These are phyloP conservation scores for Albugo candida DNA, from an alignment of 352 stramenopile genomes.

Conservation along the genomic window DNA sequence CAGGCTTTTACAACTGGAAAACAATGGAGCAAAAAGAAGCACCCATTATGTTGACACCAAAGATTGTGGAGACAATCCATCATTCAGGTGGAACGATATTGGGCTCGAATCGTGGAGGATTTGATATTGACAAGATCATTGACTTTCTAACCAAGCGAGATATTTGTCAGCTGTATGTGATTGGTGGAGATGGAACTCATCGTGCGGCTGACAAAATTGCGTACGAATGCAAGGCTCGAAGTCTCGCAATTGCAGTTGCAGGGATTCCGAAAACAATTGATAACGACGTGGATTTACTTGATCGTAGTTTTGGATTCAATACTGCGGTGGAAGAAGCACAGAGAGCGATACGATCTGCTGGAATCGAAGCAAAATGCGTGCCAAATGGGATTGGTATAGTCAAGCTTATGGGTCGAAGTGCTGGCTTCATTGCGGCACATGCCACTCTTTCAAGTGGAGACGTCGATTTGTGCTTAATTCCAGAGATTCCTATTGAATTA, in stretches of 20 bases:
- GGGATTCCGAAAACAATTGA: slow-evolving; percentile 99
- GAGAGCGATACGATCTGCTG: slow-evolving; percentile 78
- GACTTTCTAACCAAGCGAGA: slow-evolving; percentile 77
- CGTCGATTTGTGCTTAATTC: slow-evolving; percentile 95
- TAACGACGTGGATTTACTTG: slow-evolving; percentile 97
- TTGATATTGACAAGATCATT: slow-evolving; percentile 94
- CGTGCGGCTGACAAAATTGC: slow-evolving; percentile 86
- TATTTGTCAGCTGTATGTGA: slow-evolving; percentile 92
- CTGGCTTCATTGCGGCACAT: slow-evolving; percentile 94
- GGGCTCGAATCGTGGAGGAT: slow-evolving; percentile 86
- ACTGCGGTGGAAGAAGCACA: slow-evolving; percentile 93
- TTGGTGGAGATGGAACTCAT: slow-evolving; percentile 96
- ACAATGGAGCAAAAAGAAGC: slow-evolving; percentile 59
- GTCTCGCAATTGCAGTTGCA: slow-evolving; percentile 85
- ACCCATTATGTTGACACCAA: slow-evolving; percentile 53
- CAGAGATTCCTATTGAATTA: slow-evolving; percentile 92
- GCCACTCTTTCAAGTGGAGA: slow-evolving; percentile 92
- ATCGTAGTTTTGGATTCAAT: slow-evolving; percentile 96
- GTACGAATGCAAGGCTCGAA: slow-evolving; percentile 43
- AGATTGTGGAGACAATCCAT: slow-evolving; percentile 59
- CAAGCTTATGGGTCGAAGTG: slow-evolving; percentile 96
- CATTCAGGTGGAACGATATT: slow-evolving; percentile 88
- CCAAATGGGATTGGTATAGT: slow-evolving; percentile 97
- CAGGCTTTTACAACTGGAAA: slow-evolving; percentile 65
- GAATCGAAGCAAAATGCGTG: slow-evolving; percentile 89